Percentiles rank a stretch among this genome's conserved stretches.
Evolutionary conservation across 1,284 basidiomycete genomes (phyloP).

Genomic region (Fomitopsis schrenkii): DNA sequence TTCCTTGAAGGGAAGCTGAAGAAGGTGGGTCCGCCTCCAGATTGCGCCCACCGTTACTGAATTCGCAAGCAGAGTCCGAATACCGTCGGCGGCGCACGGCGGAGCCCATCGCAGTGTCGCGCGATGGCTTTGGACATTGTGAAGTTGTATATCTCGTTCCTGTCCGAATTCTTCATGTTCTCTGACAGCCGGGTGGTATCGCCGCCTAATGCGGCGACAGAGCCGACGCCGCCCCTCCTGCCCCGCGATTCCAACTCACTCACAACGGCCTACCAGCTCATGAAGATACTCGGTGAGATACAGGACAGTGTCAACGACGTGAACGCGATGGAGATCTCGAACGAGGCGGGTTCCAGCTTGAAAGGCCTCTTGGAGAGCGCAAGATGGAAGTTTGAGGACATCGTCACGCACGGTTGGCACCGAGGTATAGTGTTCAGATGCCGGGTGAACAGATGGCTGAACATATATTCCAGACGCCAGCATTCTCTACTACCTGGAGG

Average conservation of each 20-base stretch:
- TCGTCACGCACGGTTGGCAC: constrained; percentile 79
- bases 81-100: constrained; percentile 34
- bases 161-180: constrained; percentile 89
- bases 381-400: constrained; percentile 87
- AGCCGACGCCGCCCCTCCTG: constrained; percentile 53
- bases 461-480: constrained; percentile 63
- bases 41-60: not conserved
- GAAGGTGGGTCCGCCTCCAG: constrained; percentile 47
- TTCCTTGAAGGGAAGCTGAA: constrained; percentile 92
- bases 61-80: constrained; percentile 16
- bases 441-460: not conserved
- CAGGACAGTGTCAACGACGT: constrained; percentile 86
- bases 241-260: constrained; percentile 78
- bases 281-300: constrained; percentile 79
- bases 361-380: constrained; percentile 77
- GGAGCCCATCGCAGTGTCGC: constrained; percentile 81
- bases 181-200: constrained; percentile 70
- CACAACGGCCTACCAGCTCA: constrained; percentile 80
- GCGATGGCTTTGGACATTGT: constrained; percentile 92
- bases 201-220: constrained; percentile 31
- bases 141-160: constrained; percentile 80
- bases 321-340: constrained; percentile 75
- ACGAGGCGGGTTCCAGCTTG: constrained; percentile 65
- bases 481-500: constrained; percentile 82
- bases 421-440: constrained; percentile 53